Base-by-base conservation (phyloP, 2,329 filamentous ascomycete species). In the Tolypocladium pustulatum region DNA sequence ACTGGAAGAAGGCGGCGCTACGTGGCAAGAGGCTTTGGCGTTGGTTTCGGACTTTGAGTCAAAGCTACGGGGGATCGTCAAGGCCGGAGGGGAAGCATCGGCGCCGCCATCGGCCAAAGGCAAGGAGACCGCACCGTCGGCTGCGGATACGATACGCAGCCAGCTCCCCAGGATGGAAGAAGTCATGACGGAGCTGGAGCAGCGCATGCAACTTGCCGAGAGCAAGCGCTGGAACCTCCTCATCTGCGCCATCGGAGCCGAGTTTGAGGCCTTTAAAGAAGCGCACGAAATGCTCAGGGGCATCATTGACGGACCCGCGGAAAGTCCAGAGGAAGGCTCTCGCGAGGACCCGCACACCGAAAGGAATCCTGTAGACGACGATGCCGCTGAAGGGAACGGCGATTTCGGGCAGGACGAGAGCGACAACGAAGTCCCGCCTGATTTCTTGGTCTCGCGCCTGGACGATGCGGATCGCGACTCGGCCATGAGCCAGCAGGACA, bases 161-260 rank as follows among this genome's bases (percentile, higher is more conserved):
- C 81, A 85, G 58, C 72, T 88, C 22, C 67, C 65, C 5, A 77
- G 80, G 61, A 86, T 91, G 78, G 75, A 79, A 34, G 67, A 67
- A 3, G 80, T 86, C 5, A 78, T 87, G 15, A 64, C 66, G 0
- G 78, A 80, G 3, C 71, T 93, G 4, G 78, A 85, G 57, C 71
- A 76, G 20, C 78, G 80, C 25, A 66, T 85, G 32, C 73, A 76
- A 1, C 67, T 79, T 2, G 86, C 86, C 0, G 82, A 88, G 61
- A 73, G 77, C 1, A 81, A 81, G 59, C 78, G 80, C 20, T 93
- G 89, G 89, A 91, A 87, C 59, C 73, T 92, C 20, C 76, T 93
- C 22, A 85, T 91, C 5, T 89, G 84, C 56, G 88, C 88, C 13
- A 84, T 93, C 38, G 87, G 88, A 0, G 89, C 89, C 0, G 89